These are phyloP conservation scores for Chlorella sp. DNA, from an alignment of 139 green algal species.

Conservation along the genomic window DNA sequence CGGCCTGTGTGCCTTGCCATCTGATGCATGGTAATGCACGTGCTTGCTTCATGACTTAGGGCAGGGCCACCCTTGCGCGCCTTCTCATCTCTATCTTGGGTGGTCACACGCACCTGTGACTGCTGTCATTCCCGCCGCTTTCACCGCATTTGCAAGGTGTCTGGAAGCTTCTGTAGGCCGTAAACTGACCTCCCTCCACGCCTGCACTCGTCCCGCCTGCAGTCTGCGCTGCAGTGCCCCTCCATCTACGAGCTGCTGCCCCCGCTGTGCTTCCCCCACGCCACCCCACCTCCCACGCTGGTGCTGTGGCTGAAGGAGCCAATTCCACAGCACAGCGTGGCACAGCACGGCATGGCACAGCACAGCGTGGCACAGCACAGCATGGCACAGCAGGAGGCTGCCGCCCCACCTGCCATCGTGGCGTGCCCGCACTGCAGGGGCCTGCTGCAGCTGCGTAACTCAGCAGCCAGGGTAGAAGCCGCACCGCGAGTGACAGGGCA, in stretches of 20 bases:
- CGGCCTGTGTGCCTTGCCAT: too few species aligned
- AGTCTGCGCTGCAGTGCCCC: slow-evolving; percentile 28
- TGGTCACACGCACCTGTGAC: too few species aligned
- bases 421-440: background rate
- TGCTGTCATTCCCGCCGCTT: too few species aligned
- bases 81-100: too few species aligned
- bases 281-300: background rate
- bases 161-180: too few species aligned
- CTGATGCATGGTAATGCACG: too few species aligned
- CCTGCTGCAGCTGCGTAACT: background rate
- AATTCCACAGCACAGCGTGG: background rate
- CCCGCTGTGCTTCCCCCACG: slow-evolving; percentile 24
- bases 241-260: slow-evolving; percentile 50
- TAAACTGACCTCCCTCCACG: too few species aligned
- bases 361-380: background rate
- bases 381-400: background rate
- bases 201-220: background rate
- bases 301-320: slow-evolving; percentile 28
- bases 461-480: background rate
- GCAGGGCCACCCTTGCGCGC: too few species aligned
- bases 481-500: too few species aligned
- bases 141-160: too few species aligned
- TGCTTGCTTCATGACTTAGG: too few species aligned
- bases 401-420: background rate
- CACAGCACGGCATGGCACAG: background rate